Percentiles rank a stretch among this genome's conserved stretches.
These are phyloP conservation scores for Quercus lobata DNA, from an alignment of 331 rosid species.

Conservation along the genomic window DNA sequence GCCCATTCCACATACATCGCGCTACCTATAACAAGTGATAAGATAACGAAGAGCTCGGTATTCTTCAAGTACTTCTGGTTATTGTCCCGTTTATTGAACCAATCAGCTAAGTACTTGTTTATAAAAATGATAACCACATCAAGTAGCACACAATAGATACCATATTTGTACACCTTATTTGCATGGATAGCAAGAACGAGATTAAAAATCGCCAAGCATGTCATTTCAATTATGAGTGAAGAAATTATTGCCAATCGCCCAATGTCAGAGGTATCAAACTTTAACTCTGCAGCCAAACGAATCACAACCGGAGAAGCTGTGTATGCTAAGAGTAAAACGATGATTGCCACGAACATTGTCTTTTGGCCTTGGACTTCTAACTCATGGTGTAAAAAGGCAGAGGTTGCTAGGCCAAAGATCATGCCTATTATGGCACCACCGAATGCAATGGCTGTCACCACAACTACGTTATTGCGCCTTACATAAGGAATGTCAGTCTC, in stretches of 20 bases:
- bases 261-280: constrained; percentile 51
- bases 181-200: constrained; percentile 20
- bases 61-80: constrained; percentile 69
- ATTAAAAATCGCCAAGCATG: constrained; percentile 54
- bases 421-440: constrained; percentile 54
- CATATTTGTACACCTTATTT: neutral
- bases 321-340: constrained; percentile 59
- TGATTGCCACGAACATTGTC: constrained; percentile 24
- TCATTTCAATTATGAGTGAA: constrained; percentile 57
- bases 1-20: constrained; percentile 59
- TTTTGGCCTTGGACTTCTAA: constrained; percentile 9
- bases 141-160: constrained; percentile 12
- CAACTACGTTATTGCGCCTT: constrained; percentile 30
- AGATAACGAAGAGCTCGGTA: constrained; percentile 53
- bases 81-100: constrained; percentile 55
- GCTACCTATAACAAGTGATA: constrained; percentile 47
- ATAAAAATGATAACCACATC: constrained; percentile 4
- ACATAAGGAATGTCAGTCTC: constrained; percentile 54
- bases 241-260: constrained; percentile 60
- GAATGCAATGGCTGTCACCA: constrained; percentile 36
- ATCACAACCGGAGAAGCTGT: constrained; percentile 81
- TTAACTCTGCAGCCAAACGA: constrained; percentile 67
- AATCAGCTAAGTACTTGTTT: constrained; percentile 47
- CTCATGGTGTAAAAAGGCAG: constrained; percentile 47
- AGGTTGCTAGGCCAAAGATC: constrained; percentile 48